phyloP scores from a whole-genome alignment of 169 alveolate genomes.

The Plasmodium coatneyi region DNA sequence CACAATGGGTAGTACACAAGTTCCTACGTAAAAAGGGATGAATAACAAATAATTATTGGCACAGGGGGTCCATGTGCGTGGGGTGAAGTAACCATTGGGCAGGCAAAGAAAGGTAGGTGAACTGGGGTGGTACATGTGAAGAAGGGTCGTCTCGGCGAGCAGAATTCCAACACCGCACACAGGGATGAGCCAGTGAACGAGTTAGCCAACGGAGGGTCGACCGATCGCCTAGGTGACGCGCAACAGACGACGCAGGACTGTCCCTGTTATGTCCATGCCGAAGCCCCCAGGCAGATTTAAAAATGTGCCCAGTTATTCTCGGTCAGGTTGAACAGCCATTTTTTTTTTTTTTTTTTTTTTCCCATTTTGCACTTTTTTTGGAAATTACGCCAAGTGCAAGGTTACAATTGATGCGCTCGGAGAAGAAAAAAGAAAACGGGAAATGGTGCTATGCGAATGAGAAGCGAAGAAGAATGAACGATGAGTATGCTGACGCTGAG shows the following conservation, averaged over 20 bases:
- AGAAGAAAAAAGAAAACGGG: neutral
- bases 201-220: neutral
- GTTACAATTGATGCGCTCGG: neutral
- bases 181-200: neutral
- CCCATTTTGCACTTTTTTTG: neutral
- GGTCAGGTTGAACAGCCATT: neutral
- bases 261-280: neutral
- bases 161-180: neutral
- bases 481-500: neutral
- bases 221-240: neutral
- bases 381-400: neutral
- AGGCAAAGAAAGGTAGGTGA: neutral
- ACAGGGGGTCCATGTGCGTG: neutral
- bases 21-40: neutral
- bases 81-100: neutral
- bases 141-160: neutral
- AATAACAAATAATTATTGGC: no score
- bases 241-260: neutral
- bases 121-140: neutral
- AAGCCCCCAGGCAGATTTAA: neutral
- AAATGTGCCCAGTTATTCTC: neutral
- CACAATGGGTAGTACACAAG: neutral
- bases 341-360: slow-evolving; percentile 1
- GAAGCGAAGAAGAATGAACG: neutral
- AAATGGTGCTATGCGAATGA: neutral